A percentile compares a stretch with the other conserved stretches of the same genome.
Evolutionary conservation across 495 filamentous ascomycete species (phyloP).

Genomic region (Gamarada debralockiae): DNA sequence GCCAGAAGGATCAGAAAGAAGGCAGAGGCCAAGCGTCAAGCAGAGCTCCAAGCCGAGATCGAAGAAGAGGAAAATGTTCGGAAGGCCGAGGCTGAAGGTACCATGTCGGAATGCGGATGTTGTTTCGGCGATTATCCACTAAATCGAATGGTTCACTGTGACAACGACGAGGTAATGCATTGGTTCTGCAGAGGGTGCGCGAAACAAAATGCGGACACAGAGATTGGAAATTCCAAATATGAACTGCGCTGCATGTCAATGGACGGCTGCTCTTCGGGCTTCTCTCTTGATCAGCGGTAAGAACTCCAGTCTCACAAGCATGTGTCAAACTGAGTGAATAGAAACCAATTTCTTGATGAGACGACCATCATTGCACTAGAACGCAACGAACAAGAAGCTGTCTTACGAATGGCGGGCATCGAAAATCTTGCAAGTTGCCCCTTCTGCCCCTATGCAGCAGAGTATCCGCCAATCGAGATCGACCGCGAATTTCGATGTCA

Average conservation of each 20-base stretch:
- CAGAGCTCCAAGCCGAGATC: conserved; percentile 7
- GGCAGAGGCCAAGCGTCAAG: conserved; percentile 14
- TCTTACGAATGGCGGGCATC: conserved; percentile 59
- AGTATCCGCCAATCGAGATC: conserved; percentile 61
- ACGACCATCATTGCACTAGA: conserved; percentile 56
- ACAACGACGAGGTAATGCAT: conserved; percentile 45
- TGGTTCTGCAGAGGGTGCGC: conserved; percentile 71
- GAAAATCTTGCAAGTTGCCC: conserved; percentile 69
- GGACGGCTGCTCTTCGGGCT: conserved; percentile 39
- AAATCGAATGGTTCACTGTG: conserved; percentile 66
- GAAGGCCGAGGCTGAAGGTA: conserved; percentile 41
- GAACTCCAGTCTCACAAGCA: neutral
- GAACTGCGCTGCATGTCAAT: conserved; percentile 51
- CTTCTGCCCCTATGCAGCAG: conserved; percentile 78
- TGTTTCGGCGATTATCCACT: conserved; percentile 64
- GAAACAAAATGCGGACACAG: conserved; percentile 55
- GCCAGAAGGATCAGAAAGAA: conserved; percentile 18
- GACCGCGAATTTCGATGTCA: conserved; percentile 74
- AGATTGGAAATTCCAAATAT: conserved; percentile 62
- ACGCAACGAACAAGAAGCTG: conserved; percentile 63
- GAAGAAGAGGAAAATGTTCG: conserved; percentile 41
- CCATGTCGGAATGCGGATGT: conserved; percentile 60
- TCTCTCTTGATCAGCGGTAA: conserved; percentile 41
- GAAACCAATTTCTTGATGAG: conserved; percentile 49
- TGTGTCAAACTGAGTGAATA: conserved; percentile 3